Percentiles rank a stretch among this genome's conserved stretches.
These are phyloP conservation scores for Chlorella sorokiniana DNA, from an alignment of 139 green algal genomes.

Conservation along the genomic window DNA sequence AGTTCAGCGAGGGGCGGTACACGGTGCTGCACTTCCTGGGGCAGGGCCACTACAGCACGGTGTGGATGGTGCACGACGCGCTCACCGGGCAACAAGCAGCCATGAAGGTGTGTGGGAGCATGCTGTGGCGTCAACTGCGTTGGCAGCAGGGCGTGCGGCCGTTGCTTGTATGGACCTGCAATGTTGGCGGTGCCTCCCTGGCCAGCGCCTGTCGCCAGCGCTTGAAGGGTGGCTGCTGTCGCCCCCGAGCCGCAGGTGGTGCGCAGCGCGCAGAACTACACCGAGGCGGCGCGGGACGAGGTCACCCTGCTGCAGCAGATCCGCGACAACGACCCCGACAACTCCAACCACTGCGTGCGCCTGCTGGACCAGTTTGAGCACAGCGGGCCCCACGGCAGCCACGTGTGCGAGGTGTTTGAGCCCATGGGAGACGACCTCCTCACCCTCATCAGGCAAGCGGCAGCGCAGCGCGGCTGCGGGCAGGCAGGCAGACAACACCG, in stretches of 20 bases:
- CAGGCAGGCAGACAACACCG: no score
- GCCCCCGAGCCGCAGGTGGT: slow-evolving; percentile 50
- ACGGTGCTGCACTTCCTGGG: slow-evolving; percentile 91
- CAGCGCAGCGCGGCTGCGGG: no score
- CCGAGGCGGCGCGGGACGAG: slow-evolving; percentile 93
- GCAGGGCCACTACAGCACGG: slow-evolving; percentile 98
- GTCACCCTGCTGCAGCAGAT: slow-evolving; percentile 88
- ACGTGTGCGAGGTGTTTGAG: slow-evolving; percentile 99
- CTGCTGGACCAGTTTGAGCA: slow-evolving; percentile 83
- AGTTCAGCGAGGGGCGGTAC: slow-evolving; percentile 88
- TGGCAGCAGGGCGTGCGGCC: not conserved
- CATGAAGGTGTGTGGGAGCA: slow-evolving; percentile 62
- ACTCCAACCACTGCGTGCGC: slow-evolving; percentile 43
- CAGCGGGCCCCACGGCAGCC: slow-evolving; percentile 83
- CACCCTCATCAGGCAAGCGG: slow-evolving; percentile 59
- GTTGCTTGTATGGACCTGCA: not conserved
- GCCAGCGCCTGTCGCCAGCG: no score
- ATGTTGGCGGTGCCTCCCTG: not conserved
- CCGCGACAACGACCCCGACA: slow-evolving; percentile 29
- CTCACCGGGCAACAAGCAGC: slow-evolving; percentile 49
- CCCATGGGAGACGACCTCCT: slow-evolving; percentile 83
- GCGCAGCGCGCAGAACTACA: slow-evolving; percentile 95
- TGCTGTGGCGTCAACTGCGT: not conserved
- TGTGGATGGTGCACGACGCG: slow-evolving; percentile 91
- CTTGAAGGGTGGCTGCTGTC: not conserved